Base-by-base conservation (phyloP, 352 stramenopile species). In the Phytophthora citrophthora region DNA sequence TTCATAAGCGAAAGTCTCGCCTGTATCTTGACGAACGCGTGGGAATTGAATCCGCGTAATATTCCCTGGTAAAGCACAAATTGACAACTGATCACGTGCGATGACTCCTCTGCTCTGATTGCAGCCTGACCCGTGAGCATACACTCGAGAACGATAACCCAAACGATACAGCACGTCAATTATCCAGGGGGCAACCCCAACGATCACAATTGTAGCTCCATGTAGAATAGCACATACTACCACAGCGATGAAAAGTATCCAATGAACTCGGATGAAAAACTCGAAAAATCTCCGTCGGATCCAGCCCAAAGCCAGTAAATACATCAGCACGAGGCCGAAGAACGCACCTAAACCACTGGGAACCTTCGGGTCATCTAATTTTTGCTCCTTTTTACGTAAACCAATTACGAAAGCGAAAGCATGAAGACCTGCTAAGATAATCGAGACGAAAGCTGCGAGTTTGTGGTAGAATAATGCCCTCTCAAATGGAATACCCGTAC, bases 401-500 rank as follows among this genome's bases (percentile, higher is more conserved):
- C 57, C 47, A 1, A 72, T 52, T 1, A 81, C 10, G 18, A 79
- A 85, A 0, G 76, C 50, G 23, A 79, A 54, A 0, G 46, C 80
- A 50, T 89, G 80, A 1, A 88, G 39, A 4, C 20, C 63, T 1
- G 57, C 24, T 15, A 85, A 47, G 13, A 84, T 13, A 31, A 84
- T 72, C 9, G 74, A 60, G 5, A 88, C 50, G 16, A 77, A 54
- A 23, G 67, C 75, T 10, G 75, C 73, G 15, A 84, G 31, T 54
- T 85, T 86, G 74, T 88, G 80, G 48, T 88, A 89, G 7, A 83
- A 68, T 1, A 89, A 51, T 27, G 71, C 68, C n/a, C 80, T 63
- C 20, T 88, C 80, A 47, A 81, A 89, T 0, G 76, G 55, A 16
- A 89, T 67, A 1, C 75, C 77, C 11, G 73, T 83, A 12, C 58